These are phyloP conservation scores for Geoglossum glabrum DNA, from an alignment of 495 filamentous ascomycete genomes.

Conservation along the genomic window DNA sequence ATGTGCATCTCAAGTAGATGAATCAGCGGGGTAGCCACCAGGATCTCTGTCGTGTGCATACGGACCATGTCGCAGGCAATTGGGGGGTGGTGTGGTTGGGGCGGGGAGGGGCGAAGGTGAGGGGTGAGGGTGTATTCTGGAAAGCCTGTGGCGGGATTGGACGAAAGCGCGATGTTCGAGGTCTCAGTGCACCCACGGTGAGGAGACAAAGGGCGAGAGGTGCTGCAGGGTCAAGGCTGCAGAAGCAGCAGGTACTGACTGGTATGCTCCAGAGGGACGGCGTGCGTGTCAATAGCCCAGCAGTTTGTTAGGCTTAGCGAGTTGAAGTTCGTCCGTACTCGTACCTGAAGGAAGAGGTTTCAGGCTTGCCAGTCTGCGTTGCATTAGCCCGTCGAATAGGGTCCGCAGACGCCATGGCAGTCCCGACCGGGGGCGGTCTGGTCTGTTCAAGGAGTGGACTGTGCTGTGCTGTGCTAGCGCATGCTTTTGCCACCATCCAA, in stretches of 20 bases:
- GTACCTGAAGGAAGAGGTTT: not conserved
- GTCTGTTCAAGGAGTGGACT: not conserved
- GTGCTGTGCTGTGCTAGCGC: not conserved
- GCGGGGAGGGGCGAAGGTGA: not conserved
- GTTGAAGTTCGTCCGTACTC: conserved; percentile 1
- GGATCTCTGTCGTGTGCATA: not conserved
- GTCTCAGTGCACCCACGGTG: too few relatives aligned
- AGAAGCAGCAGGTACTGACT: not conserved
- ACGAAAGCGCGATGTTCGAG: not conserved
- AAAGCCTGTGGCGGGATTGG: not conserved
- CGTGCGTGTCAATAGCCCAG: not conserved
- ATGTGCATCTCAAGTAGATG: not conserved
- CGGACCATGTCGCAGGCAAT: not conserved
- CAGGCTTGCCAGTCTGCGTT: not conserved
- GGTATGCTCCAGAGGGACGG: not conserved
- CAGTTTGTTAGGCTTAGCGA: not conserved
- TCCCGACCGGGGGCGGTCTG: not conserved
- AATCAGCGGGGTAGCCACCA: not conserved
- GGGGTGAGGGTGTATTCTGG: not conserved
- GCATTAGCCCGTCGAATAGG: not conserved
- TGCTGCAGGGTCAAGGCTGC: not conserved
- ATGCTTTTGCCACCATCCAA: not conserved
- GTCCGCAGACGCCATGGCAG: not conserved
- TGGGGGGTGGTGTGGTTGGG: not conserved
- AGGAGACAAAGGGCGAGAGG: too few relatives aligned